phyloP scores from a whole-genome alignment of 2,329 filamentous ascomycete genomes.

The Fusarium burgessii region DNA sequence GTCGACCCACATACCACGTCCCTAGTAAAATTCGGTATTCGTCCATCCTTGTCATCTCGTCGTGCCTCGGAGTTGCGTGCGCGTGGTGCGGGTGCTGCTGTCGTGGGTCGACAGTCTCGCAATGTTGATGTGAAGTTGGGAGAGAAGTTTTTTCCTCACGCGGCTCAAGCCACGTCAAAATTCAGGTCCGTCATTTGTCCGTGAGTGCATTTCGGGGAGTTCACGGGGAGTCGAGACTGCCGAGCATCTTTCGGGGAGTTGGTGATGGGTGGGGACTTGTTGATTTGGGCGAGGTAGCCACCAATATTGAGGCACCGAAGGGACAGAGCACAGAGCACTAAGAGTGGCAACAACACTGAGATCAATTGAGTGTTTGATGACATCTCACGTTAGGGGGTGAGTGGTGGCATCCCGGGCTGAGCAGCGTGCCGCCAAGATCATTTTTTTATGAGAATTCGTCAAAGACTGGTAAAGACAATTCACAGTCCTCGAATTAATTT shows the following conservation, averaged over 20 bases:
- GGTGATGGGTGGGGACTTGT: slow-evolving; percentile 5
- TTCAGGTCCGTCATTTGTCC: slow-evolving; percentile 21
- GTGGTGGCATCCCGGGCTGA: not conserved
- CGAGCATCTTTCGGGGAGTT: slow-evolving; percentile 25
- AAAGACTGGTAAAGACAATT: not conserved
- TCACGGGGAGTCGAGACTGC: slow-evolving; percentile 15
- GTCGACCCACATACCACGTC: slow-evolving; percentile 28
- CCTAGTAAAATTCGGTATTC: slow-evolving; percentile 6
- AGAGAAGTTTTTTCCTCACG: slow-evolving; percentile 2
- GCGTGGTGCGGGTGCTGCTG: not conserved
- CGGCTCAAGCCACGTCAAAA: slow-evolving; percentile 7
- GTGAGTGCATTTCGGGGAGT: slow-evolving; percentile 31
- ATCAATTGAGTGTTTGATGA: not conserved
- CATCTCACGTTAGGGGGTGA: not conserved
- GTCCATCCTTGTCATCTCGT: slow-evolving; percentile 1
- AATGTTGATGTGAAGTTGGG: slow-evolving; percentile 22
- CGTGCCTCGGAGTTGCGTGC: not conserved
- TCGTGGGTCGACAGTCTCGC: slow-evolving; percentile 1
- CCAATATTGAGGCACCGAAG: not conserved
- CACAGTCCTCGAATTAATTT: no score
- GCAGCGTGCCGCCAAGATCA: not conserved
- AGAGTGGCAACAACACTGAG: not conserved
- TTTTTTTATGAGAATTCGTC: not conserved
- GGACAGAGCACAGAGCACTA: not conserved
- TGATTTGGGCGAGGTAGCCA: not conserved